These are phyloP conservation scores for Neurospora sp. DNA, from an alignment of 495 filamentous ascomycete species.

Conservation along the genomic window DNA sequence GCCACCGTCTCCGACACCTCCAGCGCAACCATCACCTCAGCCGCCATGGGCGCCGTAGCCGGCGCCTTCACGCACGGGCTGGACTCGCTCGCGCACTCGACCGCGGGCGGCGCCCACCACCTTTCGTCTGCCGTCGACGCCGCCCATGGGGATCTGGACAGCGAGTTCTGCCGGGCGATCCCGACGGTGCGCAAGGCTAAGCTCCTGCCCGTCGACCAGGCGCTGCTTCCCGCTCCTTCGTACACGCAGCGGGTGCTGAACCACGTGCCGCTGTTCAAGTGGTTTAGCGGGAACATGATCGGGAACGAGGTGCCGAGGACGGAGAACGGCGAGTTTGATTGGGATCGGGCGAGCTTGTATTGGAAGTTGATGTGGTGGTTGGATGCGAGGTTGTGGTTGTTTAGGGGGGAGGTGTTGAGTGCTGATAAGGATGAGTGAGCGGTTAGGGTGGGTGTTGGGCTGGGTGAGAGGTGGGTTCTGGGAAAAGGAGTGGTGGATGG, in stretches of 20 bases:
- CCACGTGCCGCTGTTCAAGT: constrained; percentile 53
- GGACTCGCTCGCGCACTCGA: background rate
- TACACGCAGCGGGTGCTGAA: constrained; percentile 49
- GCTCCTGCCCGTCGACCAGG: constrained; percentile 49
- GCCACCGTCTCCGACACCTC: constrained; percentile 35
- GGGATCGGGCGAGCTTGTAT: constrained; percentile 61
- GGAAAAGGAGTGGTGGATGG: background rate
- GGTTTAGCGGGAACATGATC: constrained; percentile 71
- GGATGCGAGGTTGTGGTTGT: constrained; percentile 37
- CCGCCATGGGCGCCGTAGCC: constrained; percentile 12
- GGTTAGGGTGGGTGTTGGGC: background rate
- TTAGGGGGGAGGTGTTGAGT: constrained; percentile 38
- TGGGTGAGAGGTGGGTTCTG: background rate
- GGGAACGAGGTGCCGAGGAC: constrained; percentile 65
- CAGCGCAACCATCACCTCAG: constrained; percentile 51
- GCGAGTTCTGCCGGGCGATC: constrained; percentile 30
- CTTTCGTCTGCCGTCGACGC: too few species aligned
- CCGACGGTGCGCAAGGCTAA: constrained; percentile 39
- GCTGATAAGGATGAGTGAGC: constrained; percentile 40
- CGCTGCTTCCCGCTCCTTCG: constrained; percentile 52
- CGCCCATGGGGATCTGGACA: background rate
- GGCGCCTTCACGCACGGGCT: constrained; percentile 10
- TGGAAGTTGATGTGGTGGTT: constrained; percentile 55
- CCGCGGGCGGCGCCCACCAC: too few species aligned
- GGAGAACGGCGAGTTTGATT: constrained; percentile 76